Conservation (phyloP, 495 filamentous ascomycete genomes). For the Hypomontagnella submonticulosa region DNA sequence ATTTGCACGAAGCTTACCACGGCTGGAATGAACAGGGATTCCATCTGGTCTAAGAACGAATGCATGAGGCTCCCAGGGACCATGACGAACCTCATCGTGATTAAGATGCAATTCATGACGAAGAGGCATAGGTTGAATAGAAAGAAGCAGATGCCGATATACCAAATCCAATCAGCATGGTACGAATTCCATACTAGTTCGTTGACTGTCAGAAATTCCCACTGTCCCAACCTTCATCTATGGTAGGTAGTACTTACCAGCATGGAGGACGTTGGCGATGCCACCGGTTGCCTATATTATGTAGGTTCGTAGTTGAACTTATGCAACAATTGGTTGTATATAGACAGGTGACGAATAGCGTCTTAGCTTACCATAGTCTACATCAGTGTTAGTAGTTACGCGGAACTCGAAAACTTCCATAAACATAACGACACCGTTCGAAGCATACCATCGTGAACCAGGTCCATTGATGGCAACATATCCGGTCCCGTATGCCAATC, state of each 20-base stretch:
- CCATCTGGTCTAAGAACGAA: slow-evolving; percentile 80
- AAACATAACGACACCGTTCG: neutral
- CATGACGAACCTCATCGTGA: slow-evolving; percentile 74
- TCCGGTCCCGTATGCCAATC: slow-evolving; percentile 57
- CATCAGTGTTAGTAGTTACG: slow-evolving; percentile 11
- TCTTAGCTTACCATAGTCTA: slow-evolving; percentile 41
- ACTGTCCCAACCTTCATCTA: neutral
- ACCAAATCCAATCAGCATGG: slow-evolving; percentile 72
- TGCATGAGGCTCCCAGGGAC: slow-evolving; percentile 77
- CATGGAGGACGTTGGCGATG: slow-evolving; percentile 79
- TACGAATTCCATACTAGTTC: slow-evolving; percentile 68
- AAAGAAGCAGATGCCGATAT: slow-evolving; percentile 78
- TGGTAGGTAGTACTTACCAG: slow-evolving; percentile 58
- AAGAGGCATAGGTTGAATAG: slow-evolving; percentile 81
- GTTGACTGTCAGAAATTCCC: neutral
- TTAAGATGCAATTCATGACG: slow-evolving; percentile 71
- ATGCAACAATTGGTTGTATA: neutral
- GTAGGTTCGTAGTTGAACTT: slow-evolving; percentile 5
- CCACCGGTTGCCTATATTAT: slow-evolving; percentile 78
- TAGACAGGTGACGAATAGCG: neutral
- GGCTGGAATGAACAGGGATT: slow-evolving; percentile 82
- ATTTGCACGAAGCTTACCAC: slow-evolving; percentile 61
- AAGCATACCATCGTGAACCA: slow-evolving; percentile 72
- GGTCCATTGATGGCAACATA: slow-evolving; percentile 67
- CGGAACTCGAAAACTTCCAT: neutral